Percentiles rank a stretch among this genome's conserved stretches.
phyloP scores from a whole-genome alignment of 495 filamentous ascomycete genomes.

The Cryomyces minteri region DNA sequence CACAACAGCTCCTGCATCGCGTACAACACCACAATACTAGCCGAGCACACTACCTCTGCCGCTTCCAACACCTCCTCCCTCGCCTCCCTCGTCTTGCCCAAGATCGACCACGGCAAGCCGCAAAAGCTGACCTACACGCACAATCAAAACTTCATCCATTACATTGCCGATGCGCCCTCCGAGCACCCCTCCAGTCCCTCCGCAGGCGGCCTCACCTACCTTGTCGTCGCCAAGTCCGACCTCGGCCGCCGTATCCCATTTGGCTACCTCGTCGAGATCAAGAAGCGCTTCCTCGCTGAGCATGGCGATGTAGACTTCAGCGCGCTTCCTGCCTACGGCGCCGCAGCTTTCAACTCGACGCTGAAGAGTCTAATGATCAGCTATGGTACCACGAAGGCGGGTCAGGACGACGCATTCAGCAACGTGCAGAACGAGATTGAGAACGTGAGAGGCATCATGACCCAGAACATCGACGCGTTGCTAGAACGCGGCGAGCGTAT shows the following conservation, averaged over 20 bases:
- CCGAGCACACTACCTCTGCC: slow-evolving; percentile 71
- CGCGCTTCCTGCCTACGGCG: slow-evolving; percentile 72
- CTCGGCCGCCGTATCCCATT: slow-evolving; percentile 80
- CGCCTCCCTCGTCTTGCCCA: slow-evolving; percentile 87
- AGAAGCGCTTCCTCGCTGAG: slow-evolving; percentile 64
- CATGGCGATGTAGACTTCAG: slow-evolving; percentile 62
- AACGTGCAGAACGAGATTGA: slow-evolving; percentile 82
- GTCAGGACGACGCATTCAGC: slow-evolving; percentile 64
- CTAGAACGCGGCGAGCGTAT: slow-evolving; percentile 90
- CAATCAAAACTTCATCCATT: slow-evolving; percentile 82
- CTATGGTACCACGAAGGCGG: slow-evolving; percentile 57
- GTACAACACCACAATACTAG: slow-evolving; percentile 74
- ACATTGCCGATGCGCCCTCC: slow-evolving; percentile 71
- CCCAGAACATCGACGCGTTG: slow-evolving; percentile 92
- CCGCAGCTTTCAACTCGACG: slow-evolving; percentile 64
- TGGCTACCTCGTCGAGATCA: slow-evolving; percentile 81
- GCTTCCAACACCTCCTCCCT: slow-evolving; percentile 62
- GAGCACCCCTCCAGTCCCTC: slow-evolving; percentile 32
- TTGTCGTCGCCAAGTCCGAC: slow-evolving; percentile 59
- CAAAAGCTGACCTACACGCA: slow-evolving; percentile 92
- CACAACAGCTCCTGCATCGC: slow-evolving; percentile 70
- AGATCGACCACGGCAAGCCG: slow-evolving; percentile 62
- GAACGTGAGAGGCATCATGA: slow-evolving; percentile 90
- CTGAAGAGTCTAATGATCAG: slow-evolving; percentile 65
- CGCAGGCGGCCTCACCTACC: slow-evolving; percentile 65